Evolutionary conservation across 1,284 basidiomycete genomes (phyloP), one percentile per base, ranked within the genome.

Genomic region (Xerocomus cyaneibrunnescens): DNA sequence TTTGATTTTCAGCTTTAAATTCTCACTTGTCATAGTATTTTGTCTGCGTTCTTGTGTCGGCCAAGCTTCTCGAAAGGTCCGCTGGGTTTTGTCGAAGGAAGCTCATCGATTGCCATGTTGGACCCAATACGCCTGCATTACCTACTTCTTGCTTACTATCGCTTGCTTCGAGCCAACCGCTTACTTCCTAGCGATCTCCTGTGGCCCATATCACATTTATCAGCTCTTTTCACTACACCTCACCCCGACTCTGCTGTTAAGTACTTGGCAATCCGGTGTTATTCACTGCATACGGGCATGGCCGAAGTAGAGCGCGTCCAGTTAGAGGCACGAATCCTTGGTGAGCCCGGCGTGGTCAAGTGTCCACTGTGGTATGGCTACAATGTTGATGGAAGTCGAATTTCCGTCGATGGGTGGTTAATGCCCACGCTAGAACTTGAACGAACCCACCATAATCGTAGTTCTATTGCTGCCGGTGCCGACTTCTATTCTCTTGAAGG

Each of bases 141-240:
- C 23, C 68, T 89, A 0, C 79, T 96, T 14, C 76, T 95, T 37
- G 81, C 88, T 1, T 91, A 93, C 64, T 89, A 89, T 62, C 86
- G 93, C 34, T 78, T 95, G 36, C 75, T 94, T 13, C 77, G 79
- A 58, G 83, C 83, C 38, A 92, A 92, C 64, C 82, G 84, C 13
- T 71, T 80, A 50, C 75, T 94, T 10, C 85, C 89, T 2, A 57
- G 66, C 12, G 71, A 79, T 16, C 70, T 85, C n/a, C 62, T 72
- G 41, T 94, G 92, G 91, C 74, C 90, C 0, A 65, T 84, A 21
- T 70, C 76, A 0, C 79, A 81, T 13, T 74, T 92, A 19, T 79
- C 79, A 9, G 66, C 66, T 45, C 70, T 92, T 17, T 78, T 87
- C 31, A 80, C 75, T 68, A 64, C 78, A 34, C 71, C 78, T 17